Percentiles rank a stretch among this genome's conserved stretches.
phyloP scores from a whole-genome alignment of 2,329 filamentous ascomycete genomes.

The Ophiostoma montium region DNA sequence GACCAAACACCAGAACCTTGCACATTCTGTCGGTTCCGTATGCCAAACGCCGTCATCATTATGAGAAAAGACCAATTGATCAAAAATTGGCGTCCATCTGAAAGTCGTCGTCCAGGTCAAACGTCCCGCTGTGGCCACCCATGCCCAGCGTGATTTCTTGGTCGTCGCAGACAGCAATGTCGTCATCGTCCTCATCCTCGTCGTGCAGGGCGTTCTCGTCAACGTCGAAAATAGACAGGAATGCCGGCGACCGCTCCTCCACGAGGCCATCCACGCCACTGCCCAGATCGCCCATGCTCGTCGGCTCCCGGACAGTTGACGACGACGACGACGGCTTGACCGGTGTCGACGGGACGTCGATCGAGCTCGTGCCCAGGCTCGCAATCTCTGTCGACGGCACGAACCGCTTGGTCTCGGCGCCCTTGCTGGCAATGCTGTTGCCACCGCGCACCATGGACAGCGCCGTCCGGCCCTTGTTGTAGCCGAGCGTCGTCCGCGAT shows the following conservation, averaged over 20 bases:
- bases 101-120: conserved; percentile 35
- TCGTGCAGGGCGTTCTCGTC: conserved; percentile 31
- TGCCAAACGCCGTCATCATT: conserved; percentile 1
- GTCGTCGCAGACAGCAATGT: not conserved
- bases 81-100: conserved; percentile 32
- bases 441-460: conserved; percentile 29
- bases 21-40: not conserved
- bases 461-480: conserved; percentile 57
- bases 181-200: conserved; percentile 17
- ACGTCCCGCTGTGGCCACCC: conserved; percentile 15
- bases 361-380: not conserved
- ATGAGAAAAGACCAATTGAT: not conserved
- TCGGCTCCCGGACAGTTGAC: not conserved
- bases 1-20: not conserved
- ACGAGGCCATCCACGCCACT: conserved; percentile 16
- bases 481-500: conserved; percentile 73
- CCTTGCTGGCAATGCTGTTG: conserved; percentile 14
- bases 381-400: conserved; percentile 1
- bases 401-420: conserved; percentile 17
- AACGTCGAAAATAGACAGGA: conserved; percentile 43
- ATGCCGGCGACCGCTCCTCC: conserved; percentile 31
- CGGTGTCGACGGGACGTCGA: not conserved
- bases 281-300: not conserved
- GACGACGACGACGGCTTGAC: not conserved
- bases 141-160: conserved; percentile 1